These are phyloP conservation scores for Pseudognaphalium luteoalbum DNA, from an alignment of 129 eudicot species.

Conservation along the genomic window DNA sequence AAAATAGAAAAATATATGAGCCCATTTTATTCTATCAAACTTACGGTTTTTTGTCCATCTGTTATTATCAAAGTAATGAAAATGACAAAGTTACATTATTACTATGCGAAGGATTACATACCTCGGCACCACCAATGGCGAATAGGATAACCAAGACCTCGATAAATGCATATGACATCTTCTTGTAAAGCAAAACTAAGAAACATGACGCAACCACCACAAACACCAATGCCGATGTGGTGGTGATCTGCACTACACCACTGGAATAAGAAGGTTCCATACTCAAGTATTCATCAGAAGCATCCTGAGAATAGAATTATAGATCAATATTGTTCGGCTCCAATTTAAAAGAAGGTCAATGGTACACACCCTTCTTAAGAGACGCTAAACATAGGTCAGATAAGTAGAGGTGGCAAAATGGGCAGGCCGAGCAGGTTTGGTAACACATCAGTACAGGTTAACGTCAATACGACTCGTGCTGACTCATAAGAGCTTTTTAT, in stretches of 20 bases:
- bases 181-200: conserved; percentile 88
- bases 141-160: conserved; percentile 91
- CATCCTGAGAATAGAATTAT: conserved; percentile 59
- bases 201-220: conserved; percentile 91
- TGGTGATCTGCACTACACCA: conserved; percentile 80
- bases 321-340: neutral
- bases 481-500: neutral
- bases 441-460: neutral
- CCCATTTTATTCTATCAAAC: conserved; percentile 19
- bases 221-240: conserved; percentile 82
- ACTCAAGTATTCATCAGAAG: conserved; percentile 54
- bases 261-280: conserved; percentile 36
- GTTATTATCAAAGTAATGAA: conserved; percentile 14
- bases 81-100: neutral
- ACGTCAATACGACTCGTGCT: neutral
- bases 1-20: conserved; percentile 21
- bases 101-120: conserved; percentile 28
- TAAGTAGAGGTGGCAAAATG: neutral
- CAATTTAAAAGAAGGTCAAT: neutral
- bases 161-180: conserved; percentile 83
- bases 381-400: neutral
- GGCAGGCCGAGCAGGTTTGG: neutral
- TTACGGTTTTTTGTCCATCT: neutral
- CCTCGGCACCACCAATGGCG: conserved; percentile 94
- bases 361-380: neutral